Evolutionary conservation across 176 grass and related monocot species (phyloP).

Genomic region (Cenchrus americanus): DNA sequence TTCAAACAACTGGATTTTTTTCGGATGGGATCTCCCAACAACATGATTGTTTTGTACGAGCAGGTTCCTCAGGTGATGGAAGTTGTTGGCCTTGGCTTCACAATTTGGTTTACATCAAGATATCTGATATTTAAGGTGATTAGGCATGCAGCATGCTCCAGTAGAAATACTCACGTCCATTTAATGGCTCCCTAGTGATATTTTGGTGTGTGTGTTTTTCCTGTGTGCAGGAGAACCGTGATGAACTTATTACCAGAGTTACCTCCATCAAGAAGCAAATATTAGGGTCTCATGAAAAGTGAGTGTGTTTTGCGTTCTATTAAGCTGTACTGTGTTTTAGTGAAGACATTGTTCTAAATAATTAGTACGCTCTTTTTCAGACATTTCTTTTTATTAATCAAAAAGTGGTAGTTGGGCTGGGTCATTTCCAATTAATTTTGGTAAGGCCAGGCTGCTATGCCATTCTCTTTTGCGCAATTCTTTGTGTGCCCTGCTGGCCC

Average conservation of each 20-base stretch:
- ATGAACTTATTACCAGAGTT: conserved; percentile 56
- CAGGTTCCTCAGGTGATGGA: conserved; percentile 93
- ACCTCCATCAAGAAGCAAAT: conserved; percentile 70
- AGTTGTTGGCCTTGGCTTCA: conserved; percentile 88
- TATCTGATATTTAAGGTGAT: conserved; percentile 91
- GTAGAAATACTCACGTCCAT: background rate
- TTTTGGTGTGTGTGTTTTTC: background rate
- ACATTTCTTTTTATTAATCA: background rate
- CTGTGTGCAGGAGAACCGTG: conserved; percentile 60
- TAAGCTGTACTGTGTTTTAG: background rate
- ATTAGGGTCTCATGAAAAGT: conserved; percentile 51
- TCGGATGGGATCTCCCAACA: background rate
- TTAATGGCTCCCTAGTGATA: background rate
- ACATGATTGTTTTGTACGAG: background rate
- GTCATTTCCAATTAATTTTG: background rate
- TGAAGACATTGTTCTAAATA: conserved; percentile 19
- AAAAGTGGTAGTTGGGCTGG: background rate
- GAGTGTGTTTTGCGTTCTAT: background rate
- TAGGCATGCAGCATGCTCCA: background rate
- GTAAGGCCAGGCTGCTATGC: background rate
- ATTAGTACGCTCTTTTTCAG: background rate
- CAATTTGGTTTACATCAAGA: conserved; percentile 82
- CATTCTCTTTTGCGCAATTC: background rate
- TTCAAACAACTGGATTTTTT: background rate
- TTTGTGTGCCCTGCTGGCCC: background rate